A percentile compares a stretch with the other conserved stretches of the same genome.
phyloP scores from a whole-genome alignment of 2,329 filamentous ascomycete genomes.

The Chaetothyriales sp. region DNA sequence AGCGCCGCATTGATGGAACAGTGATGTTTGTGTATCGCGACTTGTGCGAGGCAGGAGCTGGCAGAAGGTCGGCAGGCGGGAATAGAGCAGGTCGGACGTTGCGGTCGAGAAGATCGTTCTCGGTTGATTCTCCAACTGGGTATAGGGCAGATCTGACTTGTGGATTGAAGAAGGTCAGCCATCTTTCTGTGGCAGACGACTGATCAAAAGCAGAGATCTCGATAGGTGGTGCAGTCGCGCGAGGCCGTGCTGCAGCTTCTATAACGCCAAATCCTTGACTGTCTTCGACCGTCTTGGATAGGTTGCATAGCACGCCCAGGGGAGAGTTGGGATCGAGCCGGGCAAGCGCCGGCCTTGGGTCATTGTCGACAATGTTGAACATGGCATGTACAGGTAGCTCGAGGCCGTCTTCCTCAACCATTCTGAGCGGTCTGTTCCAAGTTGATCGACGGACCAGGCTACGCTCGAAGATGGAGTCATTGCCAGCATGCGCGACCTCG shows the following conservation, averaged over 20 bases:
- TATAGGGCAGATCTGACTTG: constrained; percentile 61
- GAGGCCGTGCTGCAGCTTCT: constrained; percentile 66
- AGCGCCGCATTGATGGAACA: constrained; percentile 91
- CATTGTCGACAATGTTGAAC: constrained; percentile 62
- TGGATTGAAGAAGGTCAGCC: constrained; percentile 64
- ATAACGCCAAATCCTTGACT: constrained; percentile 60
- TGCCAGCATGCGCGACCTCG: constrained; percentile 57
- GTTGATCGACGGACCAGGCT: constrained; percentile 43
- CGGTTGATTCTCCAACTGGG: constrained; percentile 42
- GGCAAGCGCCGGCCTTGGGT: constrained; percentile 50
- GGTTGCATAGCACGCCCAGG: constrained; percentile 62
- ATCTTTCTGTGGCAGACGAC: constrained; percentile 48
- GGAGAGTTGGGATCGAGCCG: constrained; percentile 58
- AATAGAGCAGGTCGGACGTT: constrained; percentile 52
- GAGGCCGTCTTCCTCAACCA: constrained; percentile 35
- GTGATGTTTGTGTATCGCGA: constrained; percentile 77
- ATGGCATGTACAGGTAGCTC: constrained; percentile 59
- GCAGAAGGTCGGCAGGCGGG: constrained; percentile 52
- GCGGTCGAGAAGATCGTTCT: constrained; percentile 58
- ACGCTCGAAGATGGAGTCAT: constrained; percentile 57
- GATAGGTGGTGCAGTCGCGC: constrained; percentile 71
- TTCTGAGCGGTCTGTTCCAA: constrained; percentile 45
- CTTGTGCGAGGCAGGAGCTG: constrained; percentile 64
- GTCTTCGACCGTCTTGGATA: constrained; percentile 51
- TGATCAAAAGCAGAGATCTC: constrained; percentile 62